A percentile compares a stretch with the other conserved stretches of the same genome.
These are phyloP conservation scores for Filosporella fistucella DNA, from an alignment of 495 filamentous ascomycete species.

Conservation along the genomic window DNA sequence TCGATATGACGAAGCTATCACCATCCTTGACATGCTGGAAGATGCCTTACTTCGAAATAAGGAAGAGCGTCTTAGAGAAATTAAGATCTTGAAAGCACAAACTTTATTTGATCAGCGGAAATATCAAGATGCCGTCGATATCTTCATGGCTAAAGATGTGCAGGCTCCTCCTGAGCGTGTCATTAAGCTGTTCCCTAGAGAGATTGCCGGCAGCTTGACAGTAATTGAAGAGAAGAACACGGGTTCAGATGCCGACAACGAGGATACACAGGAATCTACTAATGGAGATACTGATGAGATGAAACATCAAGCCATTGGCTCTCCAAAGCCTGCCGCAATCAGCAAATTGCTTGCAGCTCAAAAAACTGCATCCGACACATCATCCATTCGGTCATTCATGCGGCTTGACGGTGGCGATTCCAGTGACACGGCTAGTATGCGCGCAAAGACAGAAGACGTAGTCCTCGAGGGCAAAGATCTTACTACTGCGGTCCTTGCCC, in stretches of 20 bases:
- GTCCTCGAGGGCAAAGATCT: constrained; percentile 75
- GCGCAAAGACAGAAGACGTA: constrained; percentile 32
- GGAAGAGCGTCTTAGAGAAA: constrained; percentile 67
- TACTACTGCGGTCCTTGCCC: constrained; percentile 68
- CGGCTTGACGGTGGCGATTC: constrained; percentile 43
- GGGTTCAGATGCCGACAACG: constrained; percentile 40
- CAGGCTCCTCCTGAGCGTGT: constrained; percentile 86
- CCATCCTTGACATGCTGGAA: constrained; percentile 81
- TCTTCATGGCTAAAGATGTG: constrained; percentile 71
- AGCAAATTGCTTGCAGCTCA: constrained; percentile 48
- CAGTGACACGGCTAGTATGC: constrained; percentile 43
- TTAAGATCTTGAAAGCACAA: constrained; percentile 89
- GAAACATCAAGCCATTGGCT: constrained; percentile 32
- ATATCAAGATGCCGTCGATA: constrained; percentile 82
- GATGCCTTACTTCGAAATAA: constrained; percentile 88
- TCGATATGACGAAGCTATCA: constrained; percentile 88
- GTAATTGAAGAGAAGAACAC: constrained; percentile 36
- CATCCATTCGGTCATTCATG: constrained; percentile 60
- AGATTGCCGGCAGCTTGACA: constrained; percentile 80
- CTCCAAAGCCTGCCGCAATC: constrained; percentile 38
- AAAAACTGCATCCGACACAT: constrained; percentile 52
- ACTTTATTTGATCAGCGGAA: constrained; percentile 73
- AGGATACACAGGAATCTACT: constrained; percentile 41
- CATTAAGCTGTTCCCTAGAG: constrained; percentile 75
- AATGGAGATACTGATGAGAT: constrained; percentile 20